Base-by-base conservation (phyloP, 805 yeast species). In the Starmerella geochares region DNA sequence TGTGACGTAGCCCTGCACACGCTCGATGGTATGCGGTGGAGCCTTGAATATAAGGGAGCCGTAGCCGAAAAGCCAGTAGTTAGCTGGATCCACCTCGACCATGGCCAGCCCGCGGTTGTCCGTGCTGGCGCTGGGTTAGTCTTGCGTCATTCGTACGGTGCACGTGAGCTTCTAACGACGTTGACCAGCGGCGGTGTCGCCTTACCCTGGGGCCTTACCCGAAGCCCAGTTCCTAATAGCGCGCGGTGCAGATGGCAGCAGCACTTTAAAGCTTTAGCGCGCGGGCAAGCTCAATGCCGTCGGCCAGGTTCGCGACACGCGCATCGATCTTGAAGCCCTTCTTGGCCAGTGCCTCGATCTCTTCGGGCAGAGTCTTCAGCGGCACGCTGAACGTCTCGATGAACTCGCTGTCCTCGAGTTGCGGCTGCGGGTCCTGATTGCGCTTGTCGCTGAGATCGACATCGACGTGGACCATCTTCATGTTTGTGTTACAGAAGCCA, bases 11-110 rank as follows among this genome's bases (percentile, higher is more conserved):
- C 96, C 96, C 0, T 86, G 80, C 9, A 83, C 73, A 33, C 78
- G 67, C 58, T 74, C 70, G 43, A 77, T 71, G 53, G 76, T 74
- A 56, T 75, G 73, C 14, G 90, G 88, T 0, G 96, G 96, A 0
- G 95, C 96, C 60, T 86, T 87, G 72, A 83, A 87, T 23, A 87
- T 79, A 47, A 87, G 70, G 0, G 94, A 84, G 1, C 96, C 96
- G 61, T 87, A 87, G 2, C 96, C 96, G 10, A 87, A 79, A 13
- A 87, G 74, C 94, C 95, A 88, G 48, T 56, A 59, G 32, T 51
- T 45, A 27, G 53, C 32, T 19, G 57, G 50, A 37, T 54, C 53
- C 8, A 52, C 31, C 11, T 11, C 41, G 8, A 51, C 54, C 51
- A 48, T 48, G 11, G 29, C 29, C 8, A n/a, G n/a, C n/a, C n/a